Evolutionary conservation across 257 asterid species (phyloP).

Genomic region (Petrea volubilis): DNA sequence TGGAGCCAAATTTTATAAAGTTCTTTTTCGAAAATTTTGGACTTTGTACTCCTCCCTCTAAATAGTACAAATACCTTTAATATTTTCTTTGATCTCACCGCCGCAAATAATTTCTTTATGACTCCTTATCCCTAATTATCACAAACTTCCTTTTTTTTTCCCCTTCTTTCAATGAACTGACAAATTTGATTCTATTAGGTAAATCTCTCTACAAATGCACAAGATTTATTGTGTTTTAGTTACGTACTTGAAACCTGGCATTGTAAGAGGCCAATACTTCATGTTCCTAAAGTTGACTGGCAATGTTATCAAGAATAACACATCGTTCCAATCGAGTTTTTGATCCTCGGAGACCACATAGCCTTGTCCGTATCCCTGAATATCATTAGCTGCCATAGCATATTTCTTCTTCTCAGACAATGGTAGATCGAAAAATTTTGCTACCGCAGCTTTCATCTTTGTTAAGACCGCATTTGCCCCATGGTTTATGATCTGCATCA

Average conservation of each 20-base stretch:
- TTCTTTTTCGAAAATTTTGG: too few relatives aligned
- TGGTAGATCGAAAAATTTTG: conserved; percentile 48
- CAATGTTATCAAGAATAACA: conserved; percentile 31
- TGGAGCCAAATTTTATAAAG: too few relatives aligned
- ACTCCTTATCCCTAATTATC: too few relatives aligned
- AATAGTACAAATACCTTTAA: too few relatives aligned
- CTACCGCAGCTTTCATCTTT: conserved; percentile 34
- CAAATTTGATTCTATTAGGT: too few relatives aligned
- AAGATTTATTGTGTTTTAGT: too few relatives aligned
- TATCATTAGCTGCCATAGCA: conserved; percentile 42
- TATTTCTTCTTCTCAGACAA: conserved; percentile 44
- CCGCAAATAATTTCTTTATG: too few relatives aligned
- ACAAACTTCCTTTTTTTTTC: too few relatives aligned
- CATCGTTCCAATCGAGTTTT: conserved; percentile 52
- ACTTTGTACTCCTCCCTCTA: too few relatives aligned
- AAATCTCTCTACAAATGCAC: too few relatives aligned
- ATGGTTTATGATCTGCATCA: conserved; percentile 43
- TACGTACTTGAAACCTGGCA: conserved; percentile 49
- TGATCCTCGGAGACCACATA: conserved; percentile 45
- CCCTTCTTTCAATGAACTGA: too few relatives aligned
- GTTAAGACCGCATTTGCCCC: conserved; percentile 33
- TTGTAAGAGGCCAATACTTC: conserved; percentile 44
- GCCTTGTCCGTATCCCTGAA: conserved; percentile 55
- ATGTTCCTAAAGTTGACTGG: conserved; percentile 30
- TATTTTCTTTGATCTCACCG: too few relatives aligned